Evolutionary conservation across 1,139 yeast genomes (phyloP), one percentile per base, ranked within the genome.

Genomic region (Geotrichum macrosporum): DNA sequence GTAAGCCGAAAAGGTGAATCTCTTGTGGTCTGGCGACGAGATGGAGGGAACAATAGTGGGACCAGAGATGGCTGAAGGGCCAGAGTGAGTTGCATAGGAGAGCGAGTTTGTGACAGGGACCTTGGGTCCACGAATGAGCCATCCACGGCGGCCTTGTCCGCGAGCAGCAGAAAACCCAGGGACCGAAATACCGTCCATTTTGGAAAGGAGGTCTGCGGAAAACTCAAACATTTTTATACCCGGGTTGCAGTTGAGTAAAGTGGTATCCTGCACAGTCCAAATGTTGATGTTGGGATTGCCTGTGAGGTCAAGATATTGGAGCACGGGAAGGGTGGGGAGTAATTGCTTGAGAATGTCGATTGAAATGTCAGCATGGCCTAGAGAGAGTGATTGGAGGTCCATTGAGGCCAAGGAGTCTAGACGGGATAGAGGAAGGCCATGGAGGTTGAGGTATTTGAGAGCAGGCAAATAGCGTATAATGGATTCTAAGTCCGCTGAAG

Each of bases 91-190:
- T n/a, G 52, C 44, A 41, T 53, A 50, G 8, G 54, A 48, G 24
- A 53, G 53, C 15, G 53, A 20, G 29, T 27, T 31, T 27, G 36
- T 31, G 10, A 47, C 41, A 20, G 46, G 38, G 9, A 44, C 46
- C n/a, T 30, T 32, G 18, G 35, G 35, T 69, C 78, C 67, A 59
- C 76, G 77, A 61, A 79, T 82, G 18, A 85, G 64, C 95, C 95
- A 87, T 10, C 85, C 80, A 52, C 95, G 72, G 53, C 95, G 72
- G 5, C 95, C 94, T 58, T 67, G 73, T 53, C 82, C 82, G 65
- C 71, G 70, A 72, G 86, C 83, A 70, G 46, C 75, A 35, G 55
- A 61, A 53, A 63, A 61, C 21, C 64, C 66, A 22, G 58, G 59
- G 27, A 64, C 56, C 20, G 39, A 44, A 44, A 58, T 58, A 30